A percentile compares a stretch with the other conserved stretches of the same genome.
These are phyloP conservation scores for Suillus americanus DNA, from an alignment of 768 basidiomycete genomes.

Conservation along the genomic window DNA sequence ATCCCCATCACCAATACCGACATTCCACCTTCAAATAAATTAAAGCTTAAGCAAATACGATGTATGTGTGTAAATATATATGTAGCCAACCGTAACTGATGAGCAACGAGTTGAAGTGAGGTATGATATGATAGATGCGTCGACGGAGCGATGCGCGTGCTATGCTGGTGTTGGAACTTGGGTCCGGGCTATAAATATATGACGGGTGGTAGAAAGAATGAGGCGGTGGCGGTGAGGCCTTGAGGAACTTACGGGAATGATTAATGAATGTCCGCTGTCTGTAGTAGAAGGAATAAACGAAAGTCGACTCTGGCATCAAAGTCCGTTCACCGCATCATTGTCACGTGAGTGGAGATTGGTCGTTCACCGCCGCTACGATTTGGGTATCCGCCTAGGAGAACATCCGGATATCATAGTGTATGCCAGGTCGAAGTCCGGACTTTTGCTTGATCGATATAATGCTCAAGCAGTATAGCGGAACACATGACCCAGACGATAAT, in stretches of 20 bases:
- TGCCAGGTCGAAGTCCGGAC: too few species aligned
- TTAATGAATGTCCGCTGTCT: background rate
- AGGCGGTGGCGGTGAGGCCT: background rate
- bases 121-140: constrained; percentile 5
- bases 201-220: background rate
- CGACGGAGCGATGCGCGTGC: too few species aligned
- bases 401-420: too few species aligned
- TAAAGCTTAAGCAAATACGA: background rate
- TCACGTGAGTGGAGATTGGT: too few species aligned
- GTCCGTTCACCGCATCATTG: too few species aligned
- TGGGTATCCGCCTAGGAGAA: too few species aligned
- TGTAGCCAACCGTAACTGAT: background rate
- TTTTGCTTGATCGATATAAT: too few species aligned
- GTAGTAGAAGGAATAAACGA: background rate
- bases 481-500: too few species aligned
- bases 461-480: too few species aligned
- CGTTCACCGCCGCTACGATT: too few species aligned
- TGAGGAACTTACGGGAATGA: background rate
- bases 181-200: background rate
- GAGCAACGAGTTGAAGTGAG: background rate
- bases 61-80: background rate
- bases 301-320: too few species aligned
- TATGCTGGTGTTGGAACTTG: background rate
- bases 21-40: background rate
- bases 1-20: background rate